Evolutionary conservation across 2,329 filamentous ascomycete species (phyloP).

Genomic region (Juglanconis oblonga): DNA sequence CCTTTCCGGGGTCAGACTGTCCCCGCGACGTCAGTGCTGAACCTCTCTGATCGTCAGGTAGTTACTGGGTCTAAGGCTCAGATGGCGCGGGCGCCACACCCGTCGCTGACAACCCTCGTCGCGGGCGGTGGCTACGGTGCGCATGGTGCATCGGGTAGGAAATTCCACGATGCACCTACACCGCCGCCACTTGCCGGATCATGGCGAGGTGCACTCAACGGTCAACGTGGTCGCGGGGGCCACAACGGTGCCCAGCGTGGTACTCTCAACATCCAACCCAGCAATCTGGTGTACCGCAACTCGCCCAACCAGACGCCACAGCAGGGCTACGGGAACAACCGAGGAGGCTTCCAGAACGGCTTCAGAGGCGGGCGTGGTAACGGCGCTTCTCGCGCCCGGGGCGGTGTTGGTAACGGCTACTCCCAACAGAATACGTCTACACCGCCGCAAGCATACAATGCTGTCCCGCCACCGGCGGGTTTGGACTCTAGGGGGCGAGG

Average conservation of each 20-base stretch:
- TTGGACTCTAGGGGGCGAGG: slow-evolving; percentile 46
- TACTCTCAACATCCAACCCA: slow-evolving; percentile 42
- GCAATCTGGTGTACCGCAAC: slow-evolving; percentile 51
- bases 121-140: slow-evolving; percentile 40
- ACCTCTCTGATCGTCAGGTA: slow-evolving; percentile 79
- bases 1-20: slow-evolving; percentile 94
- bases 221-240: slow-evolving; percentile 38
- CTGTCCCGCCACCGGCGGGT: slow-evolving; percentile 58
- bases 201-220: slow-evolving; percentile 56
- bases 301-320: slow-evolving; percentile 25
- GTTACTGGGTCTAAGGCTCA: slow-evolving; percentile 63
- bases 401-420: slow-evolving; percentile 17
- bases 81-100: slow-evolving; percentile 49
- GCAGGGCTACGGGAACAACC: slow-evolving; percentile 21
- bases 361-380: slow-evolving; percentile 30
- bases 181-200: slow-evolving; percentile 54
- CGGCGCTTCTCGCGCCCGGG: slow-evolving; percentile 17
- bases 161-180: slow-evolving; percentile 57
- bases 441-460: slow-evolving; percentile 40
- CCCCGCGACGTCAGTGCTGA: slow-evolving; percentile 81
- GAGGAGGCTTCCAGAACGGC: slow-evolving; percentile 18
- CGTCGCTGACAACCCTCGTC: slow-evolving; percentile 48
- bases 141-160: slow-evolving; percentile 51
- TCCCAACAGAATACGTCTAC: slow-evolving; percentile 19
- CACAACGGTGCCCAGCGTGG: slow-evolving; percentile 24